These are phyloP conservation scores for Phytopythium litorale DNA, from an alignment of 352 stramenopile species.

Conservation along the genomic window DNA sequence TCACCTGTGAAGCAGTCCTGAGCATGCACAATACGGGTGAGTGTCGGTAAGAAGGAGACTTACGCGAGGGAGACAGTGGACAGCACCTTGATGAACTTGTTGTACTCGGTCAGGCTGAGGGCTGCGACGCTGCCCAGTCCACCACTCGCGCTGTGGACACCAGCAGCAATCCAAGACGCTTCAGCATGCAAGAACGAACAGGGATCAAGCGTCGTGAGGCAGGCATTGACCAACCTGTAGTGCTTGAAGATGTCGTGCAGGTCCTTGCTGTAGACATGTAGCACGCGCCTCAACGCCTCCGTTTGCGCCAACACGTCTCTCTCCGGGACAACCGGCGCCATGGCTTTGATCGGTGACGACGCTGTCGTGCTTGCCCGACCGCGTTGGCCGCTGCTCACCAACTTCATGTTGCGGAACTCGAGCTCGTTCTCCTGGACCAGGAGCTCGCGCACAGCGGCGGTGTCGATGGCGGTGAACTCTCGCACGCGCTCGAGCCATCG, in stretches of 20 bases:
- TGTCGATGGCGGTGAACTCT: conserved; percentile 54
- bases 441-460: conserved; percentile 46
- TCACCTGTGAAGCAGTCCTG: conserved; percentile 52
- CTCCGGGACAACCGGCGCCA: conserved; percentile 42
- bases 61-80: neutral
- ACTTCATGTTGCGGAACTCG: conserved; percentile 3
- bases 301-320: conserved; percentile 50
- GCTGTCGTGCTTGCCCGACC: neutral
- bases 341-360: neutral
- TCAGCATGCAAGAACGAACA: neutral
- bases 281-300: conserved; percentile 44
- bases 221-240: conserved; percentile 37
- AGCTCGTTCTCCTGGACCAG: conserved; percentile 44
- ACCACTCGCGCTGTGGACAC: conserved; percentile 44
- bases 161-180: neutral
- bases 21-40: neutral
- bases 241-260: conserved; percentile 83
- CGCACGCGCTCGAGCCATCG: conserved; percentile 55
- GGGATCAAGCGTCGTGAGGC: neutral
- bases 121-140: conserved; percentile 59
- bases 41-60: neutral
- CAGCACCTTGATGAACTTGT: conserved; percentile 62
- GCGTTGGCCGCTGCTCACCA: neutral
- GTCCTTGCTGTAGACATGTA: conserved; percentile 68
- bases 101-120: conserved; percentile 71